Percentiles rank a stretch among this genome's conserved stretches.
These are phyloP conservation scores for Ilyonectria destructans DNA, from an alignment of 2,329 filamentous ascomycete genomes.

Conservation along the genomic window DNA sequence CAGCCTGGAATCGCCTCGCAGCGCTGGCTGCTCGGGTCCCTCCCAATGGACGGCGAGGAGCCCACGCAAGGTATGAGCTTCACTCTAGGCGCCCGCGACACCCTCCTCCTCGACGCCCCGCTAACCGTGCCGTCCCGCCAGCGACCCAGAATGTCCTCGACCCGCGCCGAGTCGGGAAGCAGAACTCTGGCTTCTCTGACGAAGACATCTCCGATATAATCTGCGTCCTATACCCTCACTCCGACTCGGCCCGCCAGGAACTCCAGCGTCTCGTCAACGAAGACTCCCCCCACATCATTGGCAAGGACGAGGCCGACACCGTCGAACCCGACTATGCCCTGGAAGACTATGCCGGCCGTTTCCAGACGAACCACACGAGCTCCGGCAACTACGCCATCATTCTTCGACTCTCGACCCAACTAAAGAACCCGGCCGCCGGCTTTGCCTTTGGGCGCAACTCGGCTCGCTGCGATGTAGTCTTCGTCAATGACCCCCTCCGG, in stretches of 20 bases:
- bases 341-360: conserved; percentile 67
- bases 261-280: conserved; percentile 69
- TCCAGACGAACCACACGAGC: conserved; percentile 62
- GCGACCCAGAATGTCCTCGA: conserved; percentile 88
- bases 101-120: conserved; percentile 16
- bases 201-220: conserved; percentile 91
- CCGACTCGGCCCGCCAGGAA: conserved; percentile 80
- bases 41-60: conserved; percentile 63
- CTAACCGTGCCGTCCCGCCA: conserved; percentile 49
- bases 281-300: conserved; percentile 66
- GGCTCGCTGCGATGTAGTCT: conserved; percentile 79
- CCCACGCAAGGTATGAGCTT: conserved; percentile 59
- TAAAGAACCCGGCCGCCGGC: conserved; percentile 79
- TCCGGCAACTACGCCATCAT: conserved; percentile 80
- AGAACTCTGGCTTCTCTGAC: conserved; percentile 87
- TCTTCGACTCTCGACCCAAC: conserved; percentile 81
- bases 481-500: conserved; percentile 76
- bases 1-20: conserved; percentile 43
- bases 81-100: conserved; percentile 15
- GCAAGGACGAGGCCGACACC: conserved; percentile 64
- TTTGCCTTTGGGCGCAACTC: conserved; percentile 90
- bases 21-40: conserved; percentile 51
- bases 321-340: conserved; percentile 67
- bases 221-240: conserved; percentile 88
- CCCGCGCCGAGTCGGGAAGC: conserved; percentile 83